Evolutionary conservation across 2,329 filamentous ascomycete species (phyloP), one percentile per base, ranked within the genome.

Genomic region (Trichoderma koningiopsis): DNA sequence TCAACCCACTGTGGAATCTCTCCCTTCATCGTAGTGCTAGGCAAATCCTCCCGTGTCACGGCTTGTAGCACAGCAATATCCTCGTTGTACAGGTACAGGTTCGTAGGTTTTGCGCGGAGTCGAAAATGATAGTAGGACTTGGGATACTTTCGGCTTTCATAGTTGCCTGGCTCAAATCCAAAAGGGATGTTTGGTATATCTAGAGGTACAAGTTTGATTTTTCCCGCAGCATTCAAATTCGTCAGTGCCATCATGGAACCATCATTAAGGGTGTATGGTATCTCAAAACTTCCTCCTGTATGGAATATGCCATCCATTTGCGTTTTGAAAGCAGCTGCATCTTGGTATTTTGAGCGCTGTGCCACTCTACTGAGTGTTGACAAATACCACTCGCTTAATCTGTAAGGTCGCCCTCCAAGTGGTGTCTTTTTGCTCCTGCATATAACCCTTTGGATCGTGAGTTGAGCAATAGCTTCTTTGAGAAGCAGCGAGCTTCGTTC

Each of bases 1-100:
- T 91, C 89, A 64, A 88, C 86, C 92, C 92, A 94, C 64, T 92
- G 85, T 0, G 92, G 92, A 4, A 92, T 81, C 53, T 87, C 85
- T 13, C 83, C 82, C 5, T 74, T 75, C 2, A 81, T 78, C 1
- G 83, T 82, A 16, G 76, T 70, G 0, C 75, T 75, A 0, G 86
- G 86, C 1, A 87, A 79, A 1, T 81, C 81, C 31, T 77, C 74
- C 2, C 71, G 65, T 7, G 72, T 73, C 8, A 81, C 78, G 19
- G 77, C 75, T 3, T 79, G 71, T 2, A 86, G 74, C 3, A 85
- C 76, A 5, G 80, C 76, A 53, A 86, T 81, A 1, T 84, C 80
- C 29, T 86, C 83, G 60, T 88, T 83, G 74, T 83, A 87, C 16
- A 86, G 74, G 76, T 93, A 94, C 0, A 72, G 76, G 72, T 91